Conservation (phyloP, 306 rosid species). For the Oemleria cerasiformis region DNA sequence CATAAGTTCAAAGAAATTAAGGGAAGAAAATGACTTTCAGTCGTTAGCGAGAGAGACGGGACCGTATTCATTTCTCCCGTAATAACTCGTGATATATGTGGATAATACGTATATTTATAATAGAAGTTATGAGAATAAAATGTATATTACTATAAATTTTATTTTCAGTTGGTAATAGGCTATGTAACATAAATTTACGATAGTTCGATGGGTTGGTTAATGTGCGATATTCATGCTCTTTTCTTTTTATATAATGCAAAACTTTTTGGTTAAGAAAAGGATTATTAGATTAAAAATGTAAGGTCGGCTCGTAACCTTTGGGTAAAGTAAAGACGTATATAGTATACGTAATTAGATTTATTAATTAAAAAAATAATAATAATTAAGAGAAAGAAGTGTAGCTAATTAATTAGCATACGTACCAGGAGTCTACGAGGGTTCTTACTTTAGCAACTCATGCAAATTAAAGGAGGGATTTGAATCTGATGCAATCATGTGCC, state of each 20-base stretch:
- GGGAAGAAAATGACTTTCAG: no score
- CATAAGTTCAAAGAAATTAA: not conserved
- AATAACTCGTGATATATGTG: not conserved
- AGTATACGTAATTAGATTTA: not conserved
- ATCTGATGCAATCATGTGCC: conserved; percentile 48
- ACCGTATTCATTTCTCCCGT: not conserved
- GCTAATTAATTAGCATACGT: not conserved
- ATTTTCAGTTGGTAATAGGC: no score
- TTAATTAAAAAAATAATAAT: no score
- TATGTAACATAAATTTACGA: not conserved
- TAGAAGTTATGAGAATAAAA: not conserved
- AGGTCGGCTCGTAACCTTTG: not conserved
- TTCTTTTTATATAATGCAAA: not conserved
- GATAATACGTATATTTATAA: no score
- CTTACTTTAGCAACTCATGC: not conserved
- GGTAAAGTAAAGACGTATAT: no score
- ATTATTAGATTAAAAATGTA: not conserved
- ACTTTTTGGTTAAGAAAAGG: conserved; percentile 4
- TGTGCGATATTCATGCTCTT: not conserved
- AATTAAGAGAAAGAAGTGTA: not conserved
- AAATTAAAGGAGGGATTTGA: not conserved
- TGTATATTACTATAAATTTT: not conserved
- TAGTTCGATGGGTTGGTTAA: not conserved
- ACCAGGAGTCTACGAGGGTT: not conserved
- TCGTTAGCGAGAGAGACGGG: not conserved